Conservation (phyloP, 192 early-diverging fungal genomes). For the Helicostylum pulchrum region DNA sequence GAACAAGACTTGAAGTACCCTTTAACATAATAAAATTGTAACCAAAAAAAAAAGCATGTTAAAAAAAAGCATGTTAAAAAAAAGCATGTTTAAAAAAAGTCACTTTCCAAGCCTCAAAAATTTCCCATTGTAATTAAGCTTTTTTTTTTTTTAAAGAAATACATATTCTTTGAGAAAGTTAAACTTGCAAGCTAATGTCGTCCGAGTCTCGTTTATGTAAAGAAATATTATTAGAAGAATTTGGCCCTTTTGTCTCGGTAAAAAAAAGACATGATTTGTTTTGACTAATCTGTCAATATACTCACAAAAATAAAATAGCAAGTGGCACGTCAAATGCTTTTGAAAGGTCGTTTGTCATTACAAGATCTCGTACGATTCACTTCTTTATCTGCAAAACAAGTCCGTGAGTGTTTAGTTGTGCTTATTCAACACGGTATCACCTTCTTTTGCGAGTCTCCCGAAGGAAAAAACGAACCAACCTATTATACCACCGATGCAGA, state of each 20-base stretch:
- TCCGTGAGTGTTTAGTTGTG: constrained; percentile 73
- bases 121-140: background rate
- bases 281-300: background rate
- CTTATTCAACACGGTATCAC: constrained; percentile 86
- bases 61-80: too few relatives aligned
- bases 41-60: too few relatives aligned
- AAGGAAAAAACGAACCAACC: constrained; percentile 55
- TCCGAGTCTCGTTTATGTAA: constrained; percentile 27
- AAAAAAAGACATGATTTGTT: background rate
- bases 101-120: background rate
- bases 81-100: background rate
- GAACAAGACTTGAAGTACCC: constrained; percentile 12
- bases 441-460: constrained; percentile 63
- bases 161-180: background rate
- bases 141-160: background rate
- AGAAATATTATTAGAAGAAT: constrained; percentile 69
- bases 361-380: constrained; percentile 46
- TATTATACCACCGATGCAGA: constrained; percentile 64
- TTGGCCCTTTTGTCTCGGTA: constrained; percentile 77
- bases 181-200: constrained; percentile 17
- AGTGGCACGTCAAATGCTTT: constrained; percentile 56
- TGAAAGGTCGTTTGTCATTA: constrained; percentile 68
- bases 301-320: constrained; percentile 38
- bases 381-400: constrained; percentile 44
- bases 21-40: background rate